Conservation (phyloP, 805 yeast species). For the Wickerhamiella kurtzmanii region DNA sequence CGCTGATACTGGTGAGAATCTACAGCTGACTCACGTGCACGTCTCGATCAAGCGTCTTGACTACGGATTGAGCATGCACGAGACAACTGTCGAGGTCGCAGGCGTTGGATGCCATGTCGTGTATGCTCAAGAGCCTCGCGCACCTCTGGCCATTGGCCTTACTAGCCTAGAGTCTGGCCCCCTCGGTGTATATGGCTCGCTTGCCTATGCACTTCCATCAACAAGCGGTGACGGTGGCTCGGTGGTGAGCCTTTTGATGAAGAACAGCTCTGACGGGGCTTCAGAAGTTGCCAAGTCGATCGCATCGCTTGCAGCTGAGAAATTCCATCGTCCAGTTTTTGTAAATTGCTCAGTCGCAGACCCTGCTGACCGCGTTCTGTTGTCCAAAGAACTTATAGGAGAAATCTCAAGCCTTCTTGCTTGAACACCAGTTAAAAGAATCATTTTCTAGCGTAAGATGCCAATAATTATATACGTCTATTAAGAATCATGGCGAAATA, state of each 20-base stretch:
- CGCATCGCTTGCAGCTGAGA: conserved; percentile 13
- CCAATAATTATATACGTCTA: background rate
- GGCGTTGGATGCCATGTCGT: conserved; percentile 13
- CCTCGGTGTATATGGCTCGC: conserved; percentile 14
- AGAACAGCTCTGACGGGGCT: conserved; percentile 8
- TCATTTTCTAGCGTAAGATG: too few relatives aligned
- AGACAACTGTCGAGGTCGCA: background rate
- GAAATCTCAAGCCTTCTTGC: background rate
- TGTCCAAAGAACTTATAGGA: background rate
- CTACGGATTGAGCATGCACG: background rate
- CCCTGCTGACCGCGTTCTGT: background rate
- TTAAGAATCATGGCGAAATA: background rate
- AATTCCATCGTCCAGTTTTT: conserved; percentile 15
- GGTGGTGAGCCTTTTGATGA: conserved; percentile 9
- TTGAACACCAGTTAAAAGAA: background rate
- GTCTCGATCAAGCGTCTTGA: too few relatives aligned
- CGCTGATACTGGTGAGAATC: too few relatives aligned
- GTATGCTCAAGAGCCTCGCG: conserved; percentile 7
- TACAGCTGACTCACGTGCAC: background rate
- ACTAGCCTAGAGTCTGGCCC: background rate
- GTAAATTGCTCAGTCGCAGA: conserved; percentile 14
- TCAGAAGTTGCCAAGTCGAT: conserved; percentile 12
- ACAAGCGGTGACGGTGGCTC: background rate
- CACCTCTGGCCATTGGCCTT: conserved; percentile 11
- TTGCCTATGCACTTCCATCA: conserved; percentile 18